Evolutionary conservation across 495 filamentous ascomycete species (phyloP), one percentile per base, ranked within the genome.

Genomic region (Emericellopsis terricola): DNA sequence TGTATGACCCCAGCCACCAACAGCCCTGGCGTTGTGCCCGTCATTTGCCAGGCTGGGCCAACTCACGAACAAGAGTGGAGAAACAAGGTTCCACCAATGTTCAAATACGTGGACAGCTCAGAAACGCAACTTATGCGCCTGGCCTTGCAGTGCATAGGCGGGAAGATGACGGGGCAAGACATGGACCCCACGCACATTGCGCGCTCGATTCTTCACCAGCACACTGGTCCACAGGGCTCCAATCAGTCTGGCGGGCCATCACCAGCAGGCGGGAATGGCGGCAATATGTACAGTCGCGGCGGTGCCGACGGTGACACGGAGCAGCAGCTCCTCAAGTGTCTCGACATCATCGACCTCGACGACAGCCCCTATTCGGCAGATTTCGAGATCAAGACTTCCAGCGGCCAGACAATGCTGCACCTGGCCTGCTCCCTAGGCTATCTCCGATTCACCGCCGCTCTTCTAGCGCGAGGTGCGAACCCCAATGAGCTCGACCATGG

Each of bases 381-480:
- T 18, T 70, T 79, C 39, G 76, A 86, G 40, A 53, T 73, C 17
- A 61, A 62, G 30, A 64, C 66, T 35, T 45, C 64, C 3, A 76
- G 69, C 6, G 82, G 82, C 1, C 80, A 89, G 41, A 81, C 76
- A 15, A 76, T 92, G 61, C 63, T 93, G 41, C 83, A 91, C 52
- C 60, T 85, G 34, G 81, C 81, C 3, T 80, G 73, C 36, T 77
- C 76, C 15, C 52, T 86, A 33, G 82, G 83, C 11, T 64, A 83
- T 38, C 68, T 70, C 30, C 71, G 80, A 11, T 76, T 92, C 41
- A 78, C 77, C 33, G 79, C 80, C n/a, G 80, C 72, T 15, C 69
- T 93, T 13, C 53, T 93, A 11, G 77, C 76, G 10, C 72, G 80
- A 41, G 81, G 81, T n/a, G 82, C 81, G 6, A 76, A 74, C 40